These are phyloP conservation scores for Boletus subparvulus DNA, from an alignment of 768 basidiomycete species.

Conservation along the genomic window DNA sequence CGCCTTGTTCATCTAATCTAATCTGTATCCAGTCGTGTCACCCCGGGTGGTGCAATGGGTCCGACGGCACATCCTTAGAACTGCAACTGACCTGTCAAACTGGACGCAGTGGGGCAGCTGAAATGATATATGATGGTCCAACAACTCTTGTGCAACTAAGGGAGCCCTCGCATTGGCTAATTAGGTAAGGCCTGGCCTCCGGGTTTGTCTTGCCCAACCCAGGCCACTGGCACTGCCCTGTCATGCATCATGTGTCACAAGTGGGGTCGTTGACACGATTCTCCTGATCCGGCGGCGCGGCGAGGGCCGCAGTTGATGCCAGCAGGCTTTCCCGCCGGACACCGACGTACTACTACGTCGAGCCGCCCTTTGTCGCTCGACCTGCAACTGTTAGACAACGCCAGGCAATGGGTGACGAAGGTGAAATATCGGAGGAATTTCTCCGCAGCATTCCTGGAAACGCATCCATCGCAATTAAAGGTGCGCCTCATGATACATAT, in stretches of 20 bases:
- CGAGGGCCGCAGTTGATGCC: not conserved
- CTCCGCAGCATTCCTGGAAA: constrained; percentile 18
- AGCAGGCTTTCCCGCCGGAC: too few relatives aligned
- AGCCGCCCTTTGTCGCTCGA: not conserved
- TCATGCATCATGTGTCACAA: too few relatives aligned
- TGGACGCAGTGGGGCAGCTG: not conserved
- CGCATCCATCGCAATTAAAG: constrained; percentile 19
- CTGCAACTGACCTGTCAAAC: constrained; percentile 1
- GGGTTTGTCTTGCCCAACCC: too few relatives aligned
- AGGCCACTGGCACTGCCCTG: too few relatives aligned
- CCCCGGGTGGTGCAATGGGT: not conserved
- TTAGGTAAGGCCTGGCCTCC: too few relatives aligned
- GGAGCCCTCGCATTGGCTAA: too few relatives aligned
- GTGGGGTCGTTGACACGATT: too few relatives aligned
- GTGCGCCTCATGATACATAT: constrained; percentile 9
- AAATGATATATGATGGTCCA: too few relatives aligned
- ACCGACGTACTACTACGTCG: not conserved
- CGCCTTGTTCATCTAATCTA: constrained; percentile 6
- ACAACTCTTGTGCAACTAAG: too few relatives aligned
- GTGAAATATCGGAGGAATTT: not conserved
- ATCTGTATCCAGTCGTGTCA: constrained; percentile 1
- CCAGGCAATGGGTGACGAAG: not conserved
- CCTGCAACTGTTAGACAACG: not conserved
- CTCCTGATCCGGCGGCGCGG: too few relatives aligned
- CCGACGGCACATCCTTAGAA: not conserved